Percentiles rank a stretch among this genome's conserved stretches.
Evolutionary conservation across 768 basidiomycete species (phyloP).

Genomic region (Naganishia antarctica): DNA sequence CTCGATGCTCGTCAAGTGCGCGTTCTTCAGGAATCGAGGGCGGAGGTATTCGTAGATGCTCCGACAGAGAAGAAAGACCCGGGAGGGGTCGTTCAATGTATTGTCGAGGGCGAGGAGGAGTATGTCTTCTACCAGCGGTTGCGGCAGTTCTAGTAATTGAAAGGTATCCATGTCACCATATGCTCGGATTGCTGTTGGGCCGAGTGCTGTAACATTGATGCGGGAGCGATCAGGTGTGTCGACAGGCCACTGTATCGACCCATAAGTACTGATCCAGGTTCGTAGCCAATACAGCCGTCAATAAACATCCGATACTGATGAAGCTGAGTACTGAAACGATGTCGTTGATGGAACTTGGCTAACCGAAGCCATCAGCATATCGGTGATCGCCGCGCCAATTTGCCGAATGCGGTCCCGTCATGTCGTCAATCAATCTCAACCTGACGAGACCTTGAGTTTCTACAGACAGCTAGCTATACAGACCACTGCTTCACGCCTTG

Average conservation of each 20-base stretch:
- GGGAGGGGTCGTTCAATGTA: not conserved
- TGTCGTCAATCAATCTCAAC: too few relatives aligned
- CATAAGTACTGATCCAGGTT: too few relatives aligned
- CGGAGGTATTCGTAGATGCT: conserved; percentile 11
- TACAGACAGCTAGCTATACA: too few relatives aligned
- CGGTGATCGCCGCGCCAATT: too few relatives aligned
- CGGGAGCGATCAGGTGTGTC: not conserved
- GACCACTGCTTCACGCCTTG: too few relatives aligned
- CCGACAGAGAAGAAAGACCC: conserved; percentile 6
- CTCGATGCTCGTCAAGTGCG: not conserved
- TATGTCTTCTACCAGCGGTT: conserved; percentile 9
- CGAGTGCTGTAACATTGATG: not conserved
- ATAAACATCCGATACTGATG: too few relatives aligned
- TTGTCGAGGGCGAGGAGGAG: conserved; percentile 13
- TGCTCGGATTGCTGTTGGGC: not conserved
- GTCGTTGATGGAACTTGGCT: not conserved
- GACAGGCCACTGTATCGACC: not conserved
- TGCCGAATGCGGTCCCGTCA: too few relatives aligned
- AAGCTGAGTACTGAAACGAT: too few relatives aligned
- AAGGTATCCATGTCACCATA: not conserved
- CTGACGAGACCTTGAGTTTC: too few relatives aligned
- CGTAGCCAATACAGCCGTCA: too few relatives aligned
- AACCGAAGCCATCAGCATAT: not conserved
- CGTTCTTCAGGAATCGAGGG: conserved; percentile 1
- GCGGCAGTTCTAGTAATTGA: conserved; percentile 6